These are phyloP conservation scores for Termitomyces sp. DNA, from an alignment of 768 basidiomycete species.

Conservation along the genomic window DNA sequence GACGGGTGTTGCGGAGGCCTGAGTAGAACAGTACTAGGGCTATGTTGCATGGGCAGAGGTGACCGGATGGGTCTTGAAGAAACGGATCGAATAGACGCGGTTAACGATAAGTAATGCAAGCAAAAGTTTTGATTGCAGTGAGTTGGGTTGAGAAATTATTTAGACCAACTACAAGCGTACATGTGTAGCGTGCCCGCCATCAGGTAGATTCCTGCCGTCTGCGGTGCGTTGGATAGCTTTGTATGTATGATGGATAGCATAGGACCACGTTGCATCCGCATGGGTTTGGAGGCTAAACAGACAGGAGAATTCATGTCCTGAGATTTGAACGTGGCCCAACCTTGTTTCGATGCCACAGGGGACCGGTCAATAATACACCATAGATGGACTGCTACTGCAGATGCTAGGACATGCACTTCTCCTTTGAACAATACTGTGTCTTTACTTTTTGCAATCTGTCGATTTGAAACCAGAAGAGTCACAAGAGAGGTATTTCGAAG, in stretches of 20 bases:
- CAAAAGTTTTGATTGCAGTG: slow-evolving; percentile 5
- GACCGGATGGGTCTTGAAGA: neutral
- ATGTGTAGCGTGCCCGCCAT: slow-evolving; percentile 12
- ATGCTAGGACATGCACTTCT: neutral
- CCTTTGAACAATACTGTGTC: neutral
- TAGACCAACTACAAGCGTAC: slow-evolving; percentile 14
- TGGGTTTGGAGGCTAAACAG: slow-evolving; percentile 2
- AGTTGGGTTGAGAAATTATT: slow-evolving; percentile 11
- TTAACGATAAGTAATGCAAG: neutral
- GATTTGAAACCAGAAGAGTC: neutral
- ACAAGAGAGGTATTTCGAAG: neutral
- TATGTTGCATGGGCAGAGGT: slow-evolving; percentile 15
- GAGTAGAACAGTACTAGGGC: slow-evolving; percentile 16
- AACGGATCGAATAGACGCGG: slow-evolving; percentile 6
- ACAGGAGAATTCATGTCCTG: neutral
- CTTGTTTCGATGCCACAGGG: neutral
- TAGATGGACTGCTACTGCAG: neutral
- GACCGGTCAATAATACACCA: no score
- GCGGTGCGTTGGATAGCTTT: slow-evolving; percentile 12
- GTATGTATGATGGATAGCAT: slow-evolving; percentile 4
- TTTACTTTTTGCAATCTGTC: neutral
- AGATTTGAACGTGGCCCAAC: neutral
- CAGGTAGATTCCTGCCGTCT: slow-evolving; percentile 10
- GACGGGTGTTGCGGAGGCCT: slow-evolving; percentile 18
- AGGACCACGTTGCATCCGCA: slow-evolving; percentile 12